Evolutionary conservation across 352 stramenopile genomes (phyloP).

Genomic region (Pythium aristosporum): DNA sequence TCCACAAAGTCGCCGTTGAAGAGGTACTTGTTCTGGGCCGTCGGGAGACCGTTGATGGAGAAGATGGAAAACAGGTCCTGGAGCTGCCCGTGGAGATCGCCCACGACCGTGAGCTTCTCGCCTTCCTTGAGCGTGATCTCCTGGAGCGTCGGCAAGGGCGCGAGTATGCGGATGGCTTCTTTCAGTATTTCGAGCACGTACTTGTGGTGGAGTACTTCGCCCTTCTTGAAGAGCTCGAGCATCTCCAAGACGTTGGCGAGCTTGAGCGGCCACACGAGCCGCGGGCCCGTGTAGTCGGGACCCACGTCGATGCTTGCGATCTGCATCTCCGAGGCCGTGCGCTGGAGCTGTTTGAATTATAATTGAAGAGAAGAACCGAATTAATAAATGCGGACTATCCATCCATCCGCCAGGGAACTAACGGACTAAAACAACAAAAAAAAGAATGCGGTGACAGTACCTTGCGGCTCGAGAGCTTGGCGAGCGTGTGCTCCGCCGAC

Average conservation of each 20-base stretch:
- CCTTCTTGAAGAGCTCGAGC: constrained; percentile 91
- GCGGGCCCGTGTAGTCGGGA: constrained; percentile 71
- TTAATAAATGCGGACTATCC: constrained; percentile 1
- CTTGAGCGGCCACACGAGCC: constrained; percentile 81
- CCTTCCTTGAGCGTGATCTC: constrained; percentile 82
- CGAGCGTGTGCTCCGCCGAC: constrained; percentile 75
- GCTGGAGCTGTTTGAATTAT: constrained; percentile 32
- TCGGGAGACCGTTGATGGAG: constrained; percentile 90
- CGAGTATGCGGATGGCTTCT: constrained; percentile 57
- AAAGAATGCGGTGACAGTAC: constrained; percentile 23
- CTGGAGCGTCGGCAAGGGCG: constrained; percentile 77
- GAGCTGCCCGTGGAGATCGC: constrained; percentile 94
- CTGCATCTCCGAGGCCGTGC: constrained; percentile 57
- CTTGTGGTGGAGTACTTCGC: constrained; percentile 87
- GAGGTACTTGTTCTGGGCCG: constrained; percentile 91
- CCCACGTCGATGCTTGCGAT: constrained; percentile 51
- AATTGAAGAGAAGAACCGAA: neutral
- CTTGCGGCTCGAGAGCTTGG: constrained; percentile 69
- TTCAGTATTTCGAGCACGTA: constrained; percentile 88
- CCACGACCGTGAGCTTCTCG: constrained; percentile 91
- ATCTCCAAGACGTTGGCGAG: constrained; percentile 86
- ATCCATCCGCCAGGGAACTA: neutral
- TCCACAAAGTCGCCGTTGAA: constrained; percentile 98
- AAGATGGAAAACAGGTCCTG: constrained; percentile 96
- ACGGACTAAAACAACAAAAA: neutral